Percentiles rank a stretch among this genome's conserved stretches.
Evolutionary conservation across 768 basidiomycete genomes (phyloP).

Genomic region (Chiua virens): DNA sequence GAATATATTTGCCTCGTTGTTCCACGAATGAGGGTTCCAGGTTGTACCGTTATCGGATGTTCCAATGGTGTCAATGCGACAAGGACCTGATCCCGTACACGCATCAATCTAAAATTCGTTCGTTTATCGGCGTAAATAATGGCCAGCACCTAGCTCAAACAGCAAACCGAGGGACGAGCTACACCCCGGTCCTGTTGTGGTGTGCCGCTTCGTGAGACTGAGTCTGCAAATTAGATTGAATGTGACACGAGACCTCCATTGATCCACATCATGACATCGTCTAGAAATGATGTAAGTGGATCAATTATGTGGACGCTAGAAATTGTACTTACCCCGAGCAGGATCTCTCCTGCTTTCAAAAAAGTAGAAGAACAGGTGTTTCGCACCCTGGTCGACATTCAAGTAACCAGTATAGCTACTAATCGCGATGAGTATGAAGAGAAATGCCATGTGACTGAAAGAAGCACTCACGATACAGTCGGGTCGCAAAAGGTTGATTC

Average conservation of each 20-base stretch:
- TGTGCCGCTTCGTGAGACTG: background rate
- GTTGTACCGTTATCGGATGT: slow-evolving; percentile 56
- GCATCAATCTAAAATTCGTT: slow-evolving; percentile 30
- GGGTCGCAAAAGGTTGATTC: slow-evolving; percentile 61
- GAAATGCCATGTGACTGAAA: background rate
- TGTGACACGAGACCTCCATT: slow-evolving; percentile 51
- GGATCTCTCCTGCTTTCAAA: slow-evolving; percentile 55
- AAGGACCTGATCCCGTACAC: slow-evolving; percentile 45
- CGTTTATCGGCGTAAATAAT: background rate
- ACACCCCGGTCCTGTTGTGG: slow-evolving; percentile 53
- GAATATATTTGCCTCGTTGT: slow-evolving; percentile 65
- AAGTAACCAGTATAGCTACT: slow-evolving; percentile 50
- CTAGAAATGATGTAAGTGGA: slow-evolving; percentile 23
- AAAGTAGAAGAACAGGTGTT: slow-evolving; percentile 59
- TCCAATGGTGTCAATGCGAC: slow-evolving; percentile 57
- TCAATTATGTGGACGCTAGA: background rate
- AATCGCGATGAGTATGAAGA: background rate
- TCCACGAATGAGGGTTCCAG: slow-evolving; percentile 54
- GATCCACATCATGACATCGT: slow-evolving; percentile 73
- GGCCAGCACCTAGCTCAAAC: slow-evolving; percentile 50
- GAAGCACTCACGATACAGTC: slow-evolving; percentile 41
- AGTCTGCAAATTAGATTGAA: background rate
- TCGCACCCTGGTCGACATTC: slow-evolving; percentile 48
- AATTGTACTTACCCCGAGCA: slow-evolving; percentile 29
- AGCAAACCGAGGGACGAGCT: slow-evolving; percentile 55